Conservation (phyloP, 495 filamentous ascomycete species). For the Lasiosphaeria ovina region DNA sequence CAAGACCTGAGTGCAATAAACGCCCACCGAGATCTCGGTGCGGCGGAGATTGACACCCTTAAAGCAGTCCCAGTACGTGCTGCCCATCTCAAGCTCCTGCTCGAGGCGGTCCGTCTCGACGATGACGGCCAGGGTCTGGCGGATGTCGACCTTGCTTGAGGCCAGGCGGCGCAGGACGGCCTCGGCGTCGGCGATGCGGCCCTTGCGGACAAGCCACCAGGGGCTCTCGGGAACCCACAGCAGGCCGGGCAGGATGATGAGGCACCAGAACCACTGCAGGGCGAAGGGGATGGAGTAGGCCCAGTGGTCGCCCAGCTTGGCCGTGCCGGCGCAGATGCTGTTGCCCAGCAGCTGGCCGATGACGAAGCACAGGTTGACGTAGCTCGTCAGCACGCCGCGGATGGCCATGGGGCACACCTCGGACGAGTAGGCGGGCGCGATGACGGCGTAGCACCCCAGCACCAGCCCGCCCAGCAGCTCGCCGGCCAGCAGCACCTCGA, state of each 20-base stretch:
- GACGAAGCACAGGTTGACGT: conserved; percentile 66
- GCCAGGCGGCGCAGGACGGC: conserved; percentile 43
- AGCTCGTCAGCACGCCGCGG: conserved; percentile 55
- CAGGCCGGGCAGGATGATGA: conserved; percentile 54
- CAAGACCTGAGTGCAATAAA: conserved; percentile 51
- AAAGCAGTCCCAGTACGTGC: conserved; percentile 55
- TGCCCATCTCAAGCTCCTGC: conserved; percentile 54
- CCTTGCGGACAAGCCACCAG: conserved; percentile 63
- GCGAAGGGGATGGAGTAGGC: conserved; percentile 59
- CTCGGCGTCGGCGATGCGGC: conserved; percentile 48
- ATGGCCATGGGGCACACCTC: conserved; percentile 61
- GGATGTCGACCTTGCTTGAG: conserved; percentile 37
- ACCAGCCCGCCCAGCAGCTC: conserved; percentile 55
- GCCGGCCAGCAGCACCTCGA: conserved; percentile 44
- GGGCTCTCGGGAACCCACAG: conserved; percentile 62
- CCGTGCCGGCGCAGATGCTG: conserved; percentile 51
- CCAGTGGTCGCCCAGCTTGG: conserved; percentile 42
- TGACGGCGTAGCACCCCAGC: conserved; percentile 51
- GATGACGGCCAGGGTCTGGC: conserved; percentile 54
- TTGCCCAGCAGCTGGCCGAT: conserved; percentile 61
- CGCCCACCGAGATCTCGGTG: conserved; percentile 54
- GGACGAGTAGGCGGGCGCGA: conserved; percentile 61
- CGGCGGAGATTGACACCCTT: conserved; percentile 53
- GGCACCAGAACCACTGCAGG: conserved; percentile 66
- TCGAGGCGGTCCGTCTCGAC: conserved; percentile 62